Conservation (phyloP, 1,284 basidiomycete genomes). For the Ceratobasidium sp. region DNA sequence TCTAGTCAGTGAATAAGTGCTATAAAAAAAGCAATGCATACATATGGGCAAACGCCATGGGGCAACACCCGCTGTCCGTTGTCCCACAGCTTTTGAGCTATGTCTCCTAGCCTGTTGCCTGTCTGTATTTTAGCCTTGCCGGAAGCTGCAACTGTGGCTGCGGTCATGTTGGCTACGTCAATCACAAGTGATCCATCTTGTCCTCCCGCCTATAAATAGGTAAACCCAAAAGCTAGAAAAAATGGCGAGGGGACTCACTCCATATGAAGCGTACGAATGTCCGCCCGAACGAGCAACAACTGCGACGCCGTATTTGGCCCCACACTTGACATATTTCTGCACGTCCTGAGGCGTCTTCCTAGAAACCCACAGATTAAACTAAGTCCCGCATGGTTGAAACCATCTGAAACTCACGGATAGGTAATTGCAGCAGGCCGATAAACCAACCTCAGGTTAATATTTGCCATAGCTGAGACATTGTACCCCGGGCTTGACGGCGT, state of each 20-base stretch:
- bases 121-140: slow-evolving; percentile 40
- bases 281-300: slow-evolving; percentile 47
- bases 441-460: slow-evolving; percentile 42
- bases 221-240: not conserved
- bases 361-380: not conserved
- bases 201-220: slow-evolving; percentile 44
- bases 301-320: slow-evolving; percentile 31
- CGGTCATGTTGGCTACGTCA: slow-evolving; percentile 45
- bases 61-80: slow-evolving; percentile 43
- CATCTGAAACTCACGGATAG: slow-evolving; percentile 41
- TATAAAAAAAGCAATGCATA: not conserved
- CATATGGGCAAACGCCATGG: slow-evolving; percentile 44
- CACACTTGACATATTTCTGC: slow-evolving; percentile 45
- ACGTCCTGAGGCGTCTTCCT: slow-evolving; percentile 42
- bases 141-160: slow-evolving; percentile 33
- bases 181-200: slow-evolving; percentile 43
- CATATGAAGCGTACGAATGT: slow-evolving; percentile 47
- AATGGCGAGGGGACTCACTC: not conserved
- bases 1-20: too few species aligned
- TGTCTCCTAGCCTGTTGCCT: slow-evolving; percentile 45
- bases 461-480: not conserved
- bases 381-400: not conserved
- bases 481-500: slow-evolving; percentile 12
- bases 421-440: slow-evolving; percentile 45
- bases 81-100: slow-evolving; percentile 45